Percentiles rank a stretch among this genome's conserved stretches.
These are phyloP conservation scores for Aspergillus sp. DNA, from an alignment of 2,329 filamentous ascomycete genomes.

Conservation along the genomic window DNA sequence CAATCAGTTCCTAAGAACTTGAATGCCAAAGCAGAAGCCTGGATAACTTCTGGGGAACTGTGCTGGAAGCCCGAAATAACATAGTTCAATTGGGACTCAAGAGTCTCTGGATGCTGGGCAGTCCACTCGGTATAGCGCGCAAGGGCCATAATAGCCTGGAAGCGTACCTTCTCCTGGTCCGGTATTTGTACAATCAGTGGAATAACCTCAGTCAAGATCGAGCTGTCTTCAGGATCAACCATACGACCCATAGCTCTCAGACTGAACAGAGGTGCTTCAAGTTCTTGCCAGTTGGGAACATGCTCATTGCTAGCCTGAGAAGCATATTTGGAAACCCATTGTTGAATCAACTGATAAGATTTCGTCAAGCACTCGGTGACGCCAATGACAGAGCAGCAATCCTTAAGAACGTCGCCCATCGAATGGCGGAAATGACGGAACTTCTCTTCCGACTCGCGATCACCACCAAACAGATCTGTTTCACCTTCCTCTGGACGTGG, in stretches of 20 bases:
- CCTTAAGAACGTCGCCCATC: conserved; percentile 97
- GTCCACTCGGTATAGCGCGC: conserved; percentile 98
- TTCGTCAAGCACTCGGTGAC: conserved; percentile 88
- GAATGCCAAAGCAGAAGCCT: conserved; percentile 87
- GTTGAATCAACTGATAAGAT: conserved; percentile 76
- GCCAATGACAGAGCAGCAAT: conserved; percentile 93
- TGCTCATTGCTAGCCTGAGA: conserved; percentile 65
- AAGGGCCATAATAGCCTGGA: conserved; percentile 96
- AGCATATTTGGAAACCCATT: conserved; percentile 82
- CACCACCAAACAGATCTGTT: conserved; percentile 86
- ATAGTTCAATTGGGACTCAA: conserved; percentile 90
- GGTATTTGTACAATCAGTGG: conserved; percentile 91
- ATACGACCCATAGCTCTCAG: conserved; percentile 95
- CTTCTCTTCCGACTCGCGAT: conserved; percentile 92
- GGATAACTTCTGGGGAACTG: conserved; percentile 81
- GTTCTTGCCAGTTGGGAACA: conserved; percentile 92
- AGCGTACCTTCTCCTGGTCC: conserved; percentile 94
- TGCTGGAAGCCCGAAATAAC: conserved; percentile 91
- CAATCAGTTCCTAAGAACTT: conserved; percentile 98
- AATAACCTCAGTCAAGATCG: conserved; percentile 86
- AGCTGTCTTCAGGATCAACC: conserved; percentile 83
- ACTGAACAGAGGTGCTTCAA: conserved; percentile 91
- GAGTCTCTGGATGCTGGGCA: conserved; percentile 82
- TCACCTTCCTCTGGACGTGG: conserved; percentile 73
- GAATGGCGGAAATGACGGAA: conserved; percentile 94